Percentiles rank a stretch among this genome's conserved stretches.
phyloP scores from a whole-genome alignment of 371 early-diverging fungal species.

The Mucor irregularis region DNA sequence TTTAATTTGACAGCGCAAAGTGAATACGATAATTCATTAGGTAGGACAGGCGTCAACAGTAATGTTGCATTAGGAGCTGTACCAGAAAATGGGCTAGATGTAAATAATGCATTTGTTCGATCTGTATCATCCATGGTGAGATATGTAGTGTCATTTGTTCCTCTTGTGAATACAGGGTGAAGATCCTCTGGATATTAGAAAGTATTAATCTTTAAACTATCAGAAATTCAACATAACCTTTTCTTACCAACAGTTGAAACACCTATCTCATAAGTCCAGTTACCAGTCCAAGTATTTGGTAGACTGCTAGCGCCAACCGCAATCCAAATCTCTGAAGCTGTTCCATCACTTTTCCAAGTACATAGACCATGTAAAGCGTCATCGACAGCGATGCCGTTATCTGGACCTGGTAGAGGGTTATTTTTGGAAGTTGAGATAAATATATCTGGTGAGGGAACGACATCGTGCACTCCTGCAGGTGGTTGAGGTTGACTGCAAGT shows the following conservation, averaged over 20 bases:
- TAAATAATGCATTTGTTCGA: conserved; percentile 50
- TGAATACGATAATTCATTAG: conserved; percentile 44
- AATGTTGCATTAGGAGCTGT: conserved; percentile 42
- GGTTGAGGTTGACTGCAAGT: conserved; percentile 40
- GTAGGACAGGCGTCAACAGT: conserved; percentile 34
- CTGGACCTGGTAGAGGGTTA: conserved; percentile 51
- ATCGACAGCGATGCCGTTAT: conserved; percentile 31
- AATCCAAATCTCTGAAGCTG: conserved; percentile 35
- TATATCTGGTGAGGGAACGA: conserved; percentile 39
- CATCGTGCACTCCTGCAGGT: conserved; percentile 25
- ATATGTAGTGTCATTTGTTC: conserved; percentile 24
- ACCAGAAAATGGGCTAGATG: conserved; percentile 34
- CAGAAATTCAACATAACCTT: no score
- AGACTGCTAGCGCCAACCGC: conserved; percentile 45
- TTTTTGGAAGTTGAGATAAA: conserved; percentile 43
- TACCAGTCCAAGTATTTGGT: conserved; percentile 39
- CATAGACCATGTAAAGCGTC: conserved; percentile 31
- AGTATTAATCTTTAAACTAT: not conserved
- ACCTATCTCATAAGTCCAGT: conserved; percentile 59
- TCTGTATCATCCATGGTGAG: conserved; percentile 60
- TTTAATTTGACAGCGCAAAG: conserved; percentile 48
- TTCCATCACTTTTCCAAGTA: conserved; percentile 33
- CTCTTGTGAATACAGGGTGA: conserved; percentile 25
- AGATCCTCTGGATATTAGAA: conserved; percentile 21
- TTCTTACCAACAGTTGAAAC: conserved; percentile 53